Evolutionary conservation across 2,329 filamentous ascomycete species (phyloP).

Genomic region (Nannizzia gypsea): DNA sequence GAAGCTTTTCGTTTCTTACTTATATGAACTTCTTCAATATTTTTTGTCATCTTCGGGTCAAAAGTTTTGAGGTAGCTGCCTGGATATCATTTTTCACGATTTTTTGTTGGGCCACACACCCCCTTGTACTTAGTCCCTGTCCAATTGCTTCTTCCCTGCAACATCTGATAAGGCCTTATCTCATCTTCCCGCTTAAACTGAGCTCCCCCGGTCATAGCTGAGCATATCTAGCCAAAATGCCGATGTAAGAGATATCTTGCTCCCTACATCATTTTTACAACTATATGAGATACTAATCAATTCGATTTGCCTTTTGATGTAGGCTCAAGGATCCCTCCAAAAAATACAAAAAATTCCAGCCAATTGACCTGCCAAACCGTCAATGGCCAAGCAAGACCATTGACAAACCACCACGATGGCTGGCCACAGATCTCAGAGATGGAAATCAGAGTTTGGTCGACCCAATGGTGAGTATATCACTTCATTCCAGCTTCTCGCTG

Average conservation of each 20-base stretch:
- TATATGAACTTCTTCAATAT: not conserved
- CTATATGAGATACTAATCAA: not conserved
- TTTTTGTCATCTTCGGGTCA: not conserved
- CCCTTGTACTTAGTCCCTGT: not conserved
- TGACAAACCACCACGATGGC: slow-evolving; percentile 78
- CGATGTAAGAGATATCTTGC: slow-evolving; percentile 12
- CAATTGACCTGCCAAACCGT: slow-evolving; percentile 39
- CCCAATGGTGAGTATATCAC: slow-evolving; percentile 59
- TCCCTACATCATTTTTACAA: not conserved
- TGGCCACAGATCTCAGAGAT: slow-evolving; percentile 78
- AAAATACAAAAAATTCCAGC: slow-evolving; percentile 38
- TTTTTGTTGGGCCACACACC: not conserved
- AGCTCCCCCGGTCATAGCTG: not conserved
- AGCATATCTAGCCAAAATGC: slow-evolving; percentile 10
- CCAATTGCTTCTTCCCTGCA: slow-evolving; percentile 1
- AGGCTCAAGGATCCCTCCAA: slow-evolving; percentile 40
- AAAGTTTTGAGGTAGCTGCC: not conserved
- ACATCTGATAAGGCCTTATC: not conserved
- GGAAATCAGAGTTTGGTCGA: slow-evolving; percentile 89
- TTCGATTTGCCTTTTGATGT: slow-evolving; percentile 6
- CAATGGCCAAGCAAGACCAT: slow-evolving; percentile 74
- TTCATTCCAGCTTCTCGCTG: not conserved
- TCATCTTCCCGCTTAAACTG: not conserved
- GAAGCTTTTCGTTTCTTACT: not conserved
- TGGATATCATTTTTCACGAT: not conserved